A percentile compares a stretch with the other conserved stretches of the same genome.
These are phyloP conservation scores for Warburgia ugandensis DNA, from an alignment of 164 flowering plant genomes.

Conservation along the genomic window DNA sequence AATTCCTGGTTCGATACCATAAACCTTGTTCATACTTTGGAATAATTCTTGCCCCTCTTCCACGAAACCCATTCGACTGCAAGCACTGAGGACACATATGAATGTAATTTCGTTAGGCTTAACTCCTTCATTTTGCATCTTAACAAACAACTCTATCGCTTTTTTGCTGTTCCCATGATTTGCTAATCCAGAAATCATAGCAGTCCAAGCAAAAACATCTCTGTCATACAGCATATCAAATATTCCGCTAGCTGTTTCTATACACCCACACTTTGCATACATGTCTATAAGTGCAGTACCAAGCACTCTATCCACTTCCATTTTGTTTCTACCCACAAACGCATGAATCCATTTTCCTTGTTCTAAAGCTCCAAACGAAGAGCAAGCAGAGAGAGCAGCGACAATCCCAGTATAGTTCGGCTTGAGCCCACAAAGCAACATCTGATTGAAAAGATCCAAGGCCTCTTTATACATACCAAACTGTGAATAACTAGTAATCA, in stretches of 20 bases:
- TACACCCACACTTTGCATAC: constrained; percentile 57
- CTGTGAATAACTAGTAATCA: constrained; percentile 43
- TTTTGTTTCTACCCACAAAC: constrained; percentile 29
- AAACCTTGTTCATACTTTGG: constrained; percentile 29
- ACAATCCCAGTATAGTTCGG: constrained; percentile 47
- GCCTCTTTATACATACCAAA: constrained; percentile 35
- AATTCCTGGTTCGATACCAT: constrained; percentile 38
- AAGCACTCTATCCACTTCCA: constrained; percentile 35
- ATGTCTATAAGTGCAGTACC: constrained; percentile 54
- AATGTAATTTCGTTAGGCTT: constrained; percentile 48
- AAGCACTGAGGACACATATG: constrained; percentile 45
- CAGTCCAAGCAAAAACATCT: constrained; percentile 51
- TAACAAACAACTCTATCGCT: constrained; percentile 33
- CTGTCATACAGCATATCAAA: constrained; percentile 30
- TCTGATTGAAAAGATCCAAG: constrained; percentile 36
- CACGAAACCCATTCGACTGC: constrained; percentile 42
- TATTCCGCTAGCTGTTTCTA: constrained; percentile 30
- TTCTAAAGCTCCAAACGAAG: constrained; percentile 40
- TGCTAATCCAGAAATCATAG: constrained; percentile 48
- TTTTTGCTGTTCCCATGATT: constrained; percentile 35
- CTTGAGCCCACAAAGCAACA: constrained; percentile 27
- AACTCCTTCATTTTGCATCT: constrained; percentile 38
- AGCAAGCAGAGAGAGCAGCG: constrained; percentile 43
- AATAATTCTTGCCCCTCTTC: constrained; percentile 45
- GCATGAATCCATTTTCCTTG: constrained; percentile 64